A percentile compares a stretch with the other conserved stretches of the same genome.
Conservation (phyloP, 139 green algal genomes). For the Haematococcus lacustris region DNA sequence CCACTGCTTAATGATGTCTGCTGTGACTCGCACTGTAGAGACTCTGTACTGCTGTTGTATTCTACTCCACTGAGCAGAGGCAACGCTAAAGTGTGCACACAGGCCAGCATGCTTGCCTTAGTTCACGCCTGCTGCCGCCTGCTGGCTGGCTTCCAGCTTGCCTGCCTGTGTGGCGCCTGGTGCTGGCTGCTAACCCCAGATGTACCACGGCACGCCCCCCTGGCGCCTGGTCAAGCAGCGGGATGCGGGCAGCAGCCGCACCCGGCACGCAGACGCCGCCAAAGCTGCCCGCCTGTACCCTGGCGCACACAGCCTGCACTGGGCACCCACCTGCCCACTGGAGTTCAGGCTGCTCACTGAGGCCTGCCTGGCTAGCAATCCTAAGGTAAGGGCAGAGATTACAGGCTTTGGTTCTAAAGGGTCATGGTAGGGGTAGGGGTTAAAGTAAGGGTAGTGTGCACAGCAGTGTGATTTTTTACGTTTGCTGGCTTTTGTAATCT, state of each 20-base stretch:
- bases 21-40: neutral
- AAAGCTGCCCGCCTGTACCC: neutral
- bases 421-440: neutral
- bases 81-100: neutral
- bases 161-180: neutral
- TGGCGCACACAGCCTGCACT: neutral
- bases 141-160: neutral
- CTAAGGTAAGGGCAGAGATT: neutral
- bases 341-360: constrained; percentile 2
- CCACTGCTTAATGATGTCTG: neutral
- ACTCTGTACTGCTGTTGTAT: neutral
- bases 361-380: neutral
- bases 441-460: neutral
- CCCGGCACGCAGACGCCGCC: no score
- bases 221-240: neutral
- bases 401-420: neutral
- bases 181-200: neutral
- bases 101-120: neutral
- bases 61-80: neutral
- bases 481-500: no score
- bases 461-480: neutral
- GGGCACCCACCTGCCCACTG: neutral
- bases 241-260: no score
- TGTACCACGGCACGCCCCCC: constrained; percentile 5
- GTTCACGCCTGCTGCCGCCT: neutral